Percentiles rank a stretch among this genome's conserved stretches.
Evolutionary conservation across 257 asterid species (phyloP).

Genomic region (Nicotiana obtusifolia): DNA sequence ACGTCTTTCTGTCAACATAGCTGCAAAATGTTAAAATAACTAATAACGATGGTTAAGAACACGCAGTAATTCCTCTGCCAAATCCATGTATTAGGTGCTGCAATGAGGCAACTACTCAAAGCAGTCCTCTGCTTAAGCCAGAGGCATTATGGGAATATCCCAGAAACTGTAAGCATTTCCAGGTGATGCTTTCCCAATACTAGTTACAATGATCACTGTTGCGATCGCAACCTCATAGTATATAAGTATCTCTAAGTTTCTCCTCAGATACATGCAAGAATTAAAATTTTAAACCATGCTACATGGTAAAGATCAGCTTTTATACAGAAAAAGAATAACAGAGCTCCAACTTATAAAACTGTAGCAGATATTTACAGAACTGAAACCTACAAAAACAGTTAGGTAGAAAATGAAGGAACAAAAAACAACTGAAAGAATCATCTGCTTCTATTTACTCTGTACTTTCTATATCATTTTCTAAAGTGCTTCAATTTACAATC

Average conservation of each 20-base stretch:
- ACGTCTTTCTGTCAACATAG: not conserved
- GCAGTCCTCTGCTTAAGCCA: not conserved
- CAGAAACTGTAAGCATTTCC: not conserved
- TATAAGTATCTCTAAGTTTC: not conserved
- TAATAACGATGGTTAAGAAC: not conserved
- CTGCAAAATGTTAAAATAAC: not conserved
- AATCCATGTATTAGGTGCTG: not conserved
- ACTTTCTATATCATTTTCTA: constrained; percentile 5
- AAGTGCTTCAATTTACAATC: constrained; percentile 4
- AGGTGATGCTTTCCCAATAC: not conserved
- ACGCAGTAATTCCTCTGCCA: not conserved
- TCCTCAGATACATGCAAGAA: not conserved
- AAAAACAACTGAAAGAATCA: constrained; percentile 9
- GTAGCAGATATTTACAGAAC: constrained; percentile 6
- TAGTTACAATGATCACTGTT: not conserved
- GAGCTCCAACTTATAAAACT: not conserved
- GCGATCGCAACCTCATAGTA: not conserved
- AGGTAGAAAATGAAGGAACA: not conserved
- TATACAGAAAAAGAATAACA: not conserved
- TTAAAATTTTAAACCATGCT: not conserved
- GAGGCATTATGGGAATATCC: not conserved
- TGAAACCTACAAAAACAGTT: constrained; percentile 8
- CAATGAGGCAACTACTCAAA: not conserved
- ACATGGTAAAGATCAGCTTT: not conserved
- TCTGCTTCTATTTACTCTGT: constrained; percentile 14